Evolutionary conservation across 495 filamentous ascomycete genomes (phyloP), one percentile per base, ranked within the genome.

Genomic region (Penicillium ucsense): DNA sequence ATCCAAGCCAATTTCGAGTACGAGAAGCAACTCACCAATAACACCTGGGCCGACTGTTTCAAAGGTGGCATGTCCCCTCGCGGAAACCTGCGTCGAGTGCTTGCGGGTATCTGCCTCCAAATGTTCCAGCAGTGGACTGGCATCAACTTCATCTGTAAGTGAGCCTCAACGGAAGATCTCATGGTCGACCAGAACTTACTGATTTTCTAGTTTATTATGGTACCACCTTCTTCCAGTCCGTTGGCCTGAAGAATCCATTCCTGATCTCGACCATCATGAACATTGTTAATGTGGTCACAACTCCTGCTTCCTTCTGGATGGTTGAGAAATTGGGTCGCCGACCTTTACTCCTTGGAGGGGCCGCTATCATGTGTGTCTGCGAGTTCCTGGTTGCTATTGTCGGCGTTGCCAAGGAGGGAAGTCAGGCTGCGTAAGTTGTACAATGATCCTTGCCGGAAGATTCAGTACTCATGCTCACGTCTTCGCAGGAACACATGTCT

Each of bases 81-180:
- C 44, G 74, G 68, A 46, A 82, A 81, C 59, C 44, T 84, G 20
- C 81, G 81, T 55, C 81, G 83, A 41, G 80, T 82, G 29, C 73
- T 86, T 48, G 72, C 84, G 28, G 85, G 84, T 47, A 80, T 75
- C 28, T 74, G 73, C 5, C 62, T 88, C 41, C 84, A 88, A 67
- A 83, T 84, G 76, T 80, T 85, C 71, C 83, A 87, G 67, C 84
- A 86, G 60, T 68, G 88, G 68, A 79, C 85, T 29, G 85, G 85
- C 55, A 79, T 90, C 63, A 89, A 90, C 69, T 88, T 89, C 71
- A 68, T 73, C 48, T 69, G 61, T 57, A 47, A 54, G 58, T 52
- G 29, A 8, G 20, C 8, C 9, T 9, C 3, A 2, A 9, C 8
- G 9, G 30, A 36, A 27, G 0, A 29, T 6, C 3, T 5, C 1